A percentile compares a stretch with the other conserved stretches of the same genome.
Conservation (phyloP, 2,329 filamentous ascomycete genomes). For the Penicillium sp. region DNA sequence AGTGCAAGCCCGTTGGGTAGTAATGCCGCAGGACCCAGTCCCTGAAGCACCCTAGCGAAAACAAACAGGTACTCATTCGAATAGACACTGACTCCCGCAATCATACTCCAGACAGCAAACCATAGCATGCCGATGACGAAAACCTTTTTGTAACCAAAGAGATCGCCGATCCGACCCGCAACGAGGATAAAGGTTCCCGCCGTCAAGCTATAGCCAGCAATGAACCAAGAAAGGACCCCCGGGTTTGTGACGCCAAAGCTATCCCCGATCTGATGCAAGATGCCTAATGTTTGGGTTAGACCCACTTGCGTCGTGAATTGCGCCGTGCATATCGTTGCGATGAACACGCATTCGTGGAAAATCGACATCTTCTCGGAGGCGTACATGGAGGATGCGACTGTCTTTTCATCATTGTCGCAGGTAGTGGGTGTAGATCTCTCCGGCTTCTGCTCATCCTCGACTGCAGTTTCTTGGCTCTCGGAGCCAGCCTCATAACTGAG, state of each 20-base stretch:
- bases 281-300: neutral
- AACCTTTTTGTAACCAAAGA: slow-evolving; percentile 31
- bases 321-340: neutral
- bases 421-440: neutral
- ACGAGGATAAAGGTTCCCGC: slow-evolving; percentile 39
- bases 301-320: neutral
- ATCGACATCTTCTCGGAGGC: neutral
- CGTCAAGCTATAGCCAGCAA: slow-evolving; percentile 56
- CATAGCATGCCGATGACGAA: slow-evolving; percentile 31
- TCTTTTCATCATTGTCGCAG: neutral
- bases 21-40: slow-evolving; percentile 6
- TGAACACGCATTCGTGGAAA: neutral
- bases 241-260: neutral
- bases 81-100: slow-evolving; percentile 30
- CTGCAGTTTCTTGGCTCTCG: neutral
- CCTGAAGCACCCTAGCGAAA: slow-evolving; percentile 32
- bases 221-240: slow-evolving; percentile 52
- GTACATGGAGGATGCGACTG: neutral
- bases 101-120: slow-evolving; percentile 29
- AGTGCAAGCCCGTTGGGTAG: slow-evolving; percentile 6
- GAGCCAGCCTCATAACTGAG: neutral
- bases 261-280: neutral
- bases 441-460: neutral
- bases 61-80: slow-evolving; percentile 49
- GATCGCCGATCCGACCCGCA: slow-evolving; percentile 32